Percentiles rank a stretch among this genome's conserved stretches.
Evolutionary conservation across 1,284 basidiomycete genomes (phyloP).

Genomic region (Rugosomyces carneus): DNA sequence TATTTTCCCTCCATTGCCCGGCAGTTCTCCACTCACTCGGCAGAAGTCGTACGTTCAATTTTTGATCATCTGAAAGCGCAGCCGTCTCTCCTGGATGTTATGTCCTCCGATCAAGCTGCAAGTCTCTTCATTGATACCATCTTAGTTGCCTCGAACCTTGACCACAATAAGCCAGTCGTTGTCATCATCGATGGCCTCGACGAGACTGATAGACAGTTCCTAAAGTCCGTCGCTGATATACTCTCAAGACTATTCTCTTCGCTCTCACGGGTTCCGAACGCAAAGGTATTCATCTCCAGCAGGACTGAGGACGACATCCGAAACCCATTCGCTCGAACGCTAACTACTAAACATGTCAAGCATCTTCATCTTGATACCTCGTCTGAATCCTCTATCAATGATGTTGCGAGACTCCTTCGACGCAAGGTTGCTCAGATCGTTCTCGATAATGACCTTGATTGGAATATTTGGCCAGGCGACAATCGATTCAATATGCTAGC

Average conservation of each 20-base stretch:
- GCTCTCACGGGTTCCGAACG: constrained; percentile 5
- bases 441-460: constrained; percentile 8
- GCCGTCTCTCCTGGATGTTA: constrained; percentile 9
- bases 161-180: constrained; percentile 9
- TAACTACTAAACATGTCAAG: constrained; percentile 5
- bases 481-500: constrained; percentile 6
- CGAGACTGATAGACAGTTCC: constrained; percentile 10
- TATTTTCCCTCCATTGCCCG: constrained; percentile 15
- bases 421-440: constrained; percentile 4
- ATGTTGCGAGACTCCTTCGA: constrained; percentile 8
- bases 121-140: constrained; percentile 13
- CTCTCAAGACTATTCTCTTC: constrained; percentile 8
- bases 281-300: constrained; percentile 13
- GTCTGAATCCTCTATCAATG: constrained; percentile 6
- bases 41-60: constrained; percentile 4
- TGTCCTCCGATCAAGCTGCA: constrained; percentile 13
- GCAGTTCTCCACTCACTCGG: constrained; percentile 9
- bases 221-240: constrained; percentile 5
- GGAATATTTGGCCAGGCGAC: constrained; percentile 8
- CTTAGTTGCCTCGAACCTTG: constrained; percentile 4
- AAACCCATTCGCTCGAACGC: background rate
- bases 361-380: constrained; percentile 11
- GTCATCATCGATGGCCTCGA: constrained; percentile 16
- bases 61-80: constrained; percentile 7
- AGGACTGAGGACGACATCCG: constrained; percentile 12